Evolutionary conservation across 1,139 yeast genomes (phyloP).

Genomic region (Suhomyces bribrorum): DNA sequence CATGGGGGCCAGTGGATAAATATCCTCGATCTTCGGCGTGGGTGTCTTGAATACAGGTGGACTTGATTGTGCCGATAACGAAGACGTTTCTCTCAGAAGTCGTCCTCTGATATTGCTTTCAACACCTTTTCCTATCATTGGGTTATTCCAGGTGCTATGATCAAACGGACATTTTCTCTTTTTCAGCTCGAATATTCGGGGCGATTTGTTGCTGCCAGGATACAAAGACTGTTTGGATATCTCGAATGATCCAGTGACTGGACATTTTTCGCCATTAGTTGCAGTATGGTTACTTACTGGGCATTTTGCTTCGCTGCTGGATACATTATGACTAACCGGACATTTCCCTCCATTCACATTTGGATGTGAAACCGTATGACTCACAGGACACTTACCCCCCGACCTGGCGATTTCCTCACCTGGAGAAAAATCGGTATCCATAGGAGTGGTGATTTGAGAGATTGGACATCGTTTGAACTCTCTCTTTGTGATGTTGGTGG

Average conservation of each 20-base stretch:
- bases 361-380: constrained; percentile 9
- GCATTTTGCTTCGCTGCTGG: constrained; percentile 3
- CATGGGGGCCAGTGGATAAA: constrained; percentile 3
- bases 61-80: constrained; percentile 2
- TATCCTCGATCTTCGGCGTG: constrained; percentile 7
- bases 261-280: constrained; percentile 3
- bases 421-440: constrained; percentile 17
- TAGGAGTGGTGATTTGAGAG: constrained; percentile 31
- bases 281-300: constrained; percentile 5
- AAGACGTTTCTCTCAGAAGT: constrained; percentile 2
- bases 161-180: constrained; percentile 38
- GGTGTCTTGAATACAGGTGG: constrained; percentile 8
- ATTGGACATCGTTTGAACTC: constrained; percentile 32
- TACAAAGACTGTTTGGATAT: constrained; percentile 1
- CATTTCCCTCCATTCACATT: background rate
- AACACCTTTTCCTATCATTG: constrained; percentile 20
- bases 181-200: constrained; percentile 5
- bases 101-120: constrained; percentile 32
- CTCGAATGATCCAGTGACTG: constrained; percentile 7
- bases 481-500: constrained; percentile 1
- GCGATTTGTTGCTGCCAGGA: constrained; percentile 1
- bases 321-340: constrained; percentile 3
- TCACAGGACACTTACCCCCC: constrained; percentile 22
- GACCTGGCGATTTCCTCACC: constrained; percentile 2
- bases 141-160: constrained; percentile 23